A percentile compares a stretch with the other conserved stretches of the same genome.
phyloP scores from a whole-genome alignment of 805 yeast genomes.

The Yarrowia bubula region DNA sequence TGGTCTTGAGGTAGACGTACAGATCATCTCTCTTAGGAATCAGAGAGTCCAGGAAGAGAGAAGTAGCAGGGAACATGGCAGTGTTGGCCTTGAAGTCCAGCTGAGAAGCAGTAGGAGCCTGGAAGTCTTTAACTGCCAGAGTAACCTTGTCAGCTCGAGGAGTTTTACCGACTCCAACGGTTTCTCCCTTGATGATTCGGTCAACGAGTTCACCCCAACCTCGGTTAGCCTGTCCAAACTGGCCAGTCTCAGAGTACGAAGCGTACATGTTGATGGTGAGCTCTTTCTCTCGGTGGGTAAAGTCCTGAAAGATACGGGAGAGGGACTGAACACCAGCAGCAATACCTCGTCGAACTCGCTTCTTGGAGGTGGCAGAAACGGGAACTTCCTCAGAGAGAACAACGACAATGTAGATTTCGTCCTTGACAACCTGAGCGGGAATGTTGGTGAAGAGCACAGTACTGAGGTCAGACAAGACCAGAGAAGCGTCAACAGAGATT shows the following conservation, averaged over 20 bases:
- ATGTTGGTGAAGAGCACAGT: constrained; percentile 78
- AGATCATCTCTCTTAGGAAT: constrained; percentile 33
- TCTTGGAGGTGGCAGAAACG: constrained; percentile 37
- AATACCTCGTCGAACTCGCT: constrained; percentile 63
- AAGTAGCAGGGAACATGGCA: constrained; percentile 58
- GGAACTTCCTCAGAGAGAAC: constrained; percentile 68
- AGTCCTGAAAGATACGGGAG: constrained; percentile 68
- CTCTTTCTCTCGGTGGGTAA: constrained; percentile 62
- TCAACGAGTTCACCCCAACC: constrained; percentile 92
- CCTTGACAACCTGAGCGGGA: constrained; percentile 57
- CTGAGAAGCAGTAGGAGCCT: constrained; percentile 39
- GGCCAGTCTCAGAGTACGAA: constrained; percentile 53
- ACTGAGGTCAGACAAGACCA: constrained; percentile 64
- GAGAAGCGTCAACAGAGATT: constrained; percentile 58
- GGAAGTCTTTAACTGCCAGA: constrained; percentile 71
- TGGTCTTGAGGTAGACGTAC: constrained; percentile 33
- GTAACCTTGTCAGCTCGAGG: constrained; percentile 74
- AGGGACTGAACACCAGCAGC: constrained; percentile 89
- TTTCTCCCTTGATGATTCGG: constrained; percentile 71
- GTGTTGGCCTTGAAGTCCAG: constrained; percentile 43
- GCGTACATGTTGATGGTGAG: constrained; percentile 71
- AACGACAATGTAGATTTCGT: constrained; percentile 72
- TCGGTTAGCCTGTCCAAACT: constrained; percentile 48
- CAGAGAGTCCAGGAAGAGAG: constrained; percentile 32
- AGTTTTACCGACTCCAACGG: constrained; percentile 58